Evolutionary conservation across 441 rosid genomes (phyloP).

Genomic region (Sinapis alba): DNA sequence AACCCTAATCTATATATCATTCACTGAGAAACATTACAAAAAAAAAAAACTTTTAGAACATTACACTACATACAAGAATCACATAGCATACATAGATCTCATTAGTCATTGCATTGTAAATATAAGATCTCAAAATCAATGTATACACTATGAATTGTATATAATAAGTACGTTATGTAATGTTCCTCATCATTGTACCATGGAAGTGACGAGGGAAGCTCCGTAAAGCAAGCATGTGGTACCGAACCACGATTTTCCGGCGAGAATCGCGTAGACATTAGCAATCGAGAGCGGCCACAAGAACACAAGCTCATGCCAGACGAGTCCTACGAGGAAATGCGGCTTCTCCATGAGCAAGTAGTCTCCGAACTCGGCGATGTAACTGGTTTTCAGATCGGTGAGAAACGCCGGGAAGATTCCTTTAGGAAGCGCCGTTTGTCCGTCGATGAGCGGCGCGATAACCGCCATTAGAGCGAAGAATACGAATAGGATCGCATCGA

Average conservation of each 20-base stretch:
- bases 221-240: slow-evolving; percentile 83
- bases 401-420: slow-evolving; percentile 52
- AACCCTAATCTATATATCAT: neutral
- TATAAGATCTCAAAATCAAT: neutral
- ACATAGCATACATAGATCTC: too few species aligned
- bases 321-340: slow-evolving; percentile 65
- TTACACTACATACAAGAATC: neutral
- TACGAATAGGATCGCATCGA: slow-evolving; percentile 59
- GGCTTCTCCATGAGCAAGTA: slow-evolving; percentile 72
- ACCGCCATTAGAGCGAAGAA: slow-evolving; percentile 55
- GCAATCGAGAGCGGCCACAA: slow-evolving; percentile 82
- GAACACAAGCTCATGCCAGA: slow-evolving; percentile 73
- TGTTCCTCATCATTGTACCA: slow-evolving; percentile 48
- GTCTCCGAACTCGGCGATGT: slow-evolving; percentile 55
- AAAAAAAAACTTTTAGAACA: neutral
- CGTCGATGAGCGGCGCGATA: slow-evolving; percentile 61
- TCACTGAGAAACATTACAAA: neutral
- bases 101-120: too few species aligned
- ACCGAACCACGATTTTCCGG: slow-evolving; percentile 65
- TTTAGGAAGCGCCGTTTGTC: slow-evolving; percentile 58
- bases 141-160: neutral
- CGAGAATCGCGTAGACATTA: slow-evolving; percentile 57
- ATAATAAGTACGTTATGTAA: neutral
- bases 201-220: slow-evolving; percentile 60
- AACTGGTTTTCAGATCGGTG: slow-evolving; percentile 47